Conservation (phyloP, 129 eudicot genomes). For the Dittrichia graveolens region DNA sequence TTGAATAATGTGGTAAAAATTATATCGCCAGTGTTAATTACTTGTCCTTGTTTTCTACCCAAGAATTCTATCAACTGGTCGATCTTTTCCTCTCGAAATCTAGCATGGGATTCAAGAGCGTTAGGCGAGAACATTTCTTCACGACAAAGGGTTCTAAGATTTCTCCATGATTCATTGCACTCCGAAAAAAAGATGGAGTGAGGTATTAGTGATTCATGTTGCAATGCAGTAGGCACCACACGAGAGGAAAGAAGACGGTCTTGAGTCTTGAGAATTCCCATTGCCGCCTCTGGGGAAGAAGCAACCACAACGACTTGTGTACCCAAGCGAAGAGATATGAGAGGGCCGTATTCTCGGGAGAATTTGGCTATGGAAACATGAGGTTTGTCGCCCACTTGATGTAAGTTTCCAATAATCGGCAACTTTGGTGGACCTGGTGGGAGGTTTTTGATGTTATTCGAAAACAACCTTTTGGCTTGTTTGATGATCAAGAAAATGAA, state of each 20-base stretch:
- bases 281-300: constrained; percentile 42
- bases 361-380: constrained; percentile 32
- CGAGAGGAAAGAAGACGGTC: constrained; percentile 37
- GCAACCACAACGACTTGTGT: constrained; percentile 34
- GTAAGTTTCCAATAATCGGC: constrained; percentile 41
- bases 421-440: constrained; percentile 42
- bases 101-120: constrained; percentile 28
- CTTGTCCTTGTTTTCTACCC: constrained; percentile 18
- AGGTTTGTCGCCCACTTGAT: constrained; percentile 25
- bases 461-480: constrained; percentile 5
- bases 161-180: constrained; percentile 35
- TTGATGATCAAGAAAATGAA: constrained; percentile 20
- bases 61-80: constrained; percentile 25
- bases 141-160: constrained; percentile 19
- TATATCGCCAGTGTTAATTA: constrained; percentile 17
- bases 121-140: constrained; percentile 31
- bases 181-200: constrained; percentile 25
- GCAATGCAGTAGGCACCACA: constrained; percentile 18
- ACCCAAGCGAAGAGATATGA: constrained; percentile 36
- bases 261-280: constrained; percentile 41
- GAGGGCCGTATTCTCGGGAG: constrained; percentile 34
- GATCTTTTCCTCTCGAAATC: constrained; percentile 25
- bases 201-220: neutral
- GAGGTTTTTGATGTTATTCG: constrained; percentile 17
- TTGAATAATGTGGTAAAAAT: constrained; percentile 21